phyloP scores from a whole-genome alignment of 495 filamentous ascomycete species.

The Talaromyces thailandensis region DNA sequence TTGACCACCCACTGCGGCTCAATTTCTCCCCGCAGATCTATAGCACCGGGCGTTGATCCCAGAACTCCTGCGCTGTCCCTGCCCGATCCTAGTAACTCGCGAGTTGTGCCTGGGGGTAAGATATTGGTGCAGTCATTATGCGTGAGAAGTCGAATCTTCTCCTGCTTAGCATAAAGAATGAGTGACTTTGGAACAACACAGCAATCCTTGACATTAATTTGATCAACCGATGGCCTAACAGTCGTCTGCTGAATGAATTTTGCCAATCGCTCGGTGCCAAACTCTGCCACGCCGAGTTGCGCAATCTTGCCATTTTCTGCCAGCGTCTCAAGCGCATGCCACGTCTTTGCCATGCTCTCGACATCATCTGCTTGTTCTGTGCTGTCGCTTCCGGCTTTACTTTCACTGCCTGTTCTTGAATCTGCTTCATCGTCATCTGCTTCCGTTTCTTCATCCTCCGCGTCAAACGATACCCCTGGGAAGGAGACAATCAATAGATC shows the following conservation, averaged over 20 bases:
- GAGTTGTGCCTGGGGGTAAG: constrained; percentile 70
- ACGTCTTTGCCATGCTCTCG: constrained; percentile 64
- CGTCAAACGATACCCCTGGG: constrained; percentile 87
- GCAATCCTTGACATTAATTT: constrained; percentile 96
- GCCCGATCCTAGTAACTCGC: constrained; percentile 66
- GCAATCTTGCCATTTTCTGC: constrained; percentile 60
- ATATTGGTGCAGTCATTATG: constrained; percentile 94
- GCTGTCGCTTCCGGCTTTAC: constrained; percentile 28
- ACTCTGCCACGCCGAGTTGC: constrained; percentile 80
- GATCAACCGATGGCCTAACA: constrained; percentile 76
- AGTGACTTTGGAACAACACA: constrained; percentile 90
- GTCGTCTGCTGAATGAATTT: constrained; percentile 55
- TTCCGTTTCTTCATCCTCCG: constrained; percentile 76
- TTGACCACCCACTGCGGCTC: constrained; percentile 91
- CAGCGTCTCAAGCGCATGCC: constrained; percentile 64
- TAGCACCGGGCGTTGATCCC: constrained; percentile 36
- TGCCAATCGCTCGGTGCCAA: constrained; percentile 69
- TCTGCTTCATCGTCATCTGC: constrained; percentile 47
- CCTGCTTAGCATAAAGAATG: constrained; percentile 72
- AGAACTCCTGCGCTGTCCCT: constrained; percentile 60
- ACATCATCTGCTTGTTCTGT: constrained; percentile 37
- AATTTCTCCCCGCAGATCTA: constrained; percentile 59
- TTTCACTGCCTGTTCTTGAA: constrained; percentile 14
- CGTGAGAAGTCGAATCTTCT: constrained; percentile 80
- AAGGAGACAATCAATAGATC: constrained; percentile 91